Conservation (phyloP, 495 filamentous ascomycete genomes). For the Podospora pseudopauciseta region DNA sequence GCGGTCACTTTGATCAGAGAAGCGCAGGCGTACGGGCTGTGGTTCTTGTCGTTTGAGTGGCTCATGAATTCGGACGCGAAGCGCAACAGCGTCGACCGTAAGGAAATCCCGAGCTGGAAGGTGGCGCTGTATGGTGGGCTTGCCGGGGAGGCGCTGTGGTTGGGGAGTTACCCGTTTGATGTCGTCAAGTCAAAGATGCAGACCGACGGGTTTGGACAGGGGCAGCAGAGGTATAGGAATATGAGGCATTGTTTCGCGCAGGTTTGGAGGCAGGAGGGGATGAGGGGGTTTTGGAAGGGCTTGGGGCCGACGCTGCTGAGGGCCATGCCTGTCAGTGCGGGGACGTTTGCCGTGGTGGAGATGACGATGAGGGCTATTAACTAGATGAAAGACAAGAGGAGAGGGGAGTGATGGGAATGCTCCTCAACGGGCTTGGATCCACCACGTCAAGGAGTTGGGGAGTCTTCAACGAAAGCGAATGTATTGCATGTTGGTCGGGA, state of each 20-base stretch:
- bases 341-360: conserved; percentile 85
- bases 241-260: conserved; percentile 91
- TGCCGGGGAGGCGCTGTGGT: conserved; percentile 90
- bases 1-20: conserved; percentile 83
- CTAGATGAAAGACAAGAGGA: conserved; percentile 18
- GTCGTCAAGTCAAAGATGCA: conserved; percentile 99
- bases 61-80: conserved; percentile 86
- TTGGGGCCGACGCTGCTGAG: conserved; percentile 89
- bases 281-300: conserved; percentile 92
- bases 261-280: conserved; percentile 72
- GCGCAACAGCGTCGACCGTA: conserved; percentile 67
- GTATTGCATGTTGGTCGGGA: background rate
- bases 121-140: conserved; percentile 89
- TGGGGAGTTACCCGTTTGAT: conserved; percentile 90
- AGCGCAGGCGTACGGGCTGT: conserved; percentile 89
- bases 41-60: conserved; percentile 94
- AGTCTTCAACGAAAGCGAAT: background rate
- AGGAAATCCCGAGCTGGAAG: conserved; percentile 76
- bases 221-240: conserved; percentile 62
- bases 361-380: conserved; percentile 59
- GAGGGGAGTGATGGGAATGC: background rate
- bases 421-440: background rate
- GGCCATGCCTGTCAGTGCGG: conserved; percentile 95
- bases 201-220: conserved; percentile 74
- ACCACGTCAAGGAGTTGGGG: background rate